Evolutionary conservation across 768 basidiomycete species (phyloP).

Genomic region (Symmetrospora coprosmae): DNA sequence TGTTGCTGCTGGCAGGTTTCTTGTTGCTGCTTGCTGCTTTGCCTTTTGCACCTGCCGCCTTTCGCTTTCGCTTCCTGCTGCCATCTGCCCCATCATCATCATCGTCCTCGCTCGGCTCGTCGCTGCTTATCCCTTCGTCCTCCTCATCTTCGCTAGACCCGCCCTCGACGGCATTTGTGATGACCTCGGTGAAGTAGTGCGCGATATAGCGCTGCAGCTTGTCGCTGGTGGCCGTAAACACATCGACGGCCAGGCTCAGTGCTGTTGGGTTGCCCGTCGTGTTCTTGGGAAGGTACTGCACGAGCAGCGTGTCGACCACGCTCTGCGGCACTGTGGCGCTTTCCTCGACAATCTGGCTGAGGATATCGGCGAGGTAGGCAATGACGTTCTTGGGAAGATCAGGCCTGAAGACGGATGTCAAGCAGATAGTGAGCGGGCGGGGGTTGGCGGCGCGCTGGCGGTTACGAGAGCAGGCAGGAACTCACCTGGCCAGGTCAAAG

Average conservation of each 20-base stretch:
- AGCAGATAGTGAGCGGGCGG: not conserved
- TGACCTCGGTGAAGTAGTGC: slow-evolving; percentile 76
- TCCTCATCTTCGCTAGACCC: slow-evolving; percentile 41
- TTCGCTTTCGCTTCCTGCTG: not conserved
- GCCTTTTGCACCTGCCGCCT: not conserved
- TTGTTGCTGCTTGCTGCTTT: not conserved
- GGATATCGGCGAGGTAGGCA: slow-evolving; percentile 71
- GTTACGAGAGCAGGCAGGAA: not conserved
- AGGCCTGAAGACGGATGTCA: slow-evolving; percentile 38
- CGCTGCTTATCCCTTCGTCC: slow-evolving; percentile 43
- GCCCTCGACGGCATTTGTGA: slow-evolving; percentile 29
- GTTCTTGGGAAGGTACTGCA: slow-evolving; percentile 66
- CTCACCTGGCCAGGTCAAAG: slow-evolving; percentile 57
- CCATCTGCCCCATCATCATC: not conserved
- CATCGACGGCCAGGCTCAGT: slow-evolving; percentile 54
- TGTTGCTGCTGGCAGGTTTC: not conserved
- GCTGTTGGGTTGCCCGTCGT: slow-evolving; percentile 42
- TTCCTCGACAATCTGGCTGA: slow-evolving; percentile 80
- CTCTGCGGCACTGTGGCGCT: slow-evolving; percentile 58
- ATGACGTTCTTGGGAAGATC: slow-evolving; percentile 66
- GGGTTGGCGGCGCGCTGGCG: too few relatives aligned
- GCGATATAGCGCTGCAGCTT: slow-evolving; percentile 77
- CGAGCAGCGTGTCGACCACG: slow-evolving; percentile 64
- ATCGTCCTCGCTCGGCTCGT: slow-evolving; percentile 28
- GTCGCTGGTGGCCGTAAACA: slow-evolving; percentile 70